phyloP scores from a whole-genome alignment of 2,329 filamentous ascomycete species.

The Pseudocercospora fijiensis region DNA sequence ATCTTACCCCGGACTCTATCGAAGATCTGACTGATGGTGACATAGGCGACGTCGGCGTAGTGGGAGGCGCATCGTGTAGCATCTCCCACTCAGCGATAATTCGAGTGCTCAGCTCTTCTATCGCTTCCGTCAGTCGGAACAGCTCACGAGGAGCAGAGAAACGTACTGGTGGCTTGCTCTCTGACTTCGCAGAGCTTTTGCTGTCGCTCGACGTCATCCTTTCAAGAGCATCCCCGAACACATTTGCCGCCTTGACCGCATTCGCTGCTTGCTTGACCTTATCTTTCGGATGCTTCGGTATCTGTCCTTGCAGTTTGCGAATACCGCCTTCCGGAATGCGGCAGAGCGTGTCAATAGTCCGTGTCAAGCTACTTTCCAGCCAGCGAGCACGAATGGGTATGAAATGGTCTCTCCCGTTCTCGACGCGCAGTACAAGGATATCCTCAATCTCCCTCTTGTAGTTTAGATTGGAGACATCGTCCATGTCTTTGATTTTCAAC shows the following conservation, averaged over 20 bases:
- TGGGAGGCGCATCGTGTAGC: constrained; percentile 43
- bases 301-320: constrained; percentile 65
- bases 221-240: constrained; percentile 14
- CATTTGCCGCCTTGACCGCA: constrained; percentile 20
- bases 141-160: constrained; percentile 85
- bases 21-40: constrained; percentile 9
- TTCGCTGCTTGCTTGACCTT: constrained; percentile 21
- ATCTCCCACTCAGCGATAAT: constrained; percentile 64
- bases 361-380: constrained; percentile 78
- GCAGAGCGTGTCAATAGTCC: constrained; percentile 84
- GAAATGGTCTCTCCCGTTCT: constrained; percentile 86
- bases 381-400: constrained; percentile 76
- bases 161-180: constrained; percentile 54
- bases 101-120: constrained; percentile 61
- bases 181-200: constrained; percentile 6
- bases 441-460: constrained; percentile 68
- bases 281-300: constrained; percentile 40
- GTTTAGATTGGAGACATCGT: constrained; percentile 70
- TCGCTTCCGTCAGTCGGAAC: constrained; percentile 80
- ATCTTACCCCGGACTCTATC: neutral
- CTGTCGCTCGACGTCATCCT: constrained; percentile 9
- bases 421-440: constrained; percentile 80
- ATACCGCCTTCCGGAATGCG: constrained; percentile 76
- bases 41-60: constrained; percentile 32
- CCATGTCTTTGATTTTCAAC: constrained; percentile 62